Evolutionary conservation across 1,284 basidiomycete genomes (phyloP).

Genomic region (Austroboletus novae-zelandiae): DNA sequence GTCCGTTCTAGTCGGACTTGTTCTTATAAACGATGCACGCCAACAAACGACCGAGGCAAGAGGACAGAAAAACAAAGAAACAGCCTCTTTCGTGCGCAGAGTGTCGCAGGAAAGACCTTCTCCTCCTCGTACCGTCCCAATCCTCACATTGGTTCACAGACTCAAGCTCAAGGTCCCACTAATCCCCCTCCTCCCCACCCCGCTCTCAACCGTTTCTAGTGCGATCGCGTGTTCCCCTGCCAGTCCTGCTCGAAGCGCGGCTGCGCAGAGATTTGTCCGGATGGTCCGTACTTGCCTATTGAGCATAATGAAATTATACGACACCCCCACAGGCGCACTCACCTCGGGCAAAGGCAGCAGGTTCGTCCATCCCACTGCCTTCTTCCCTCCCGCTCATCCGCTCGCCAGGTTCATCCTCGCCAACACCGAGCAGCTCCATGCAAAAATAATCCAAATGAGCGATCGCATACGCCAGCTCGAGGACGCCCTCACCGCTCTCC

Average conservation of each 20-base stretch:
- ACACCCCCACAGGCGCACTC: slow-evolving; percentile 46
- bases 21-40: slow-evolving; percentile 22
- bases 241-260: slow-evolving; percentile 61
- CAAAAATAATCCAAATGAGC: slow-evolving; percentile 68
- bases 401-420: slow-evolving; percentile 61
- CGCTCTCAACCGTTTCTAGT: slow-evolving; percentile 34
- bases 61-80: slow-evolving; percentile 34
- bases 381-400: slow-evolving; percentile 4
- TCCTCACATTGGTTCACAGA: slow-evolving; percentile 26
- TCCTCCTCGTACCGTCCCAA: no score
- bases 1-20: slow-evolving; percentile 34
- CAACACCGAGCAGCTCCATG: slow-evolving; percentile 69
- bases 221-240: slow-evolving; percentile 57
- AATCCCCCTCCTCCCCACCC: not conserved
- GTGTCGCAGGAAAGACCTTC: slow-evolving; percentile 47
- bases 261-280: slow-evolving; percentile 63
- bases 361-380: slow-evolving; percentile 21
- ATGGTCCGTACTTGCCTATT: slow-evolving; percentile 43
- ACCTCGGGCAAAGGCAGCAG: slow-evolving; percentile 76
- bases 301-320: no score
- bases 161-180: slow-evolving; percentile 45
- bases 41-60: slow-evolving; percentile 27
- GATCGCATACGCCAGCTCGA: slow-evolving; percentile 66
- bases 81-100: slow-evolving; percentile 56
- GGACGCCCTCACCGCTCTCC: slow-evolving; percentile 49